phyloP scores from a whole-genome alignment of 495 filamentous ascomycete species.

The Daldinia vernicosa region DNA sequence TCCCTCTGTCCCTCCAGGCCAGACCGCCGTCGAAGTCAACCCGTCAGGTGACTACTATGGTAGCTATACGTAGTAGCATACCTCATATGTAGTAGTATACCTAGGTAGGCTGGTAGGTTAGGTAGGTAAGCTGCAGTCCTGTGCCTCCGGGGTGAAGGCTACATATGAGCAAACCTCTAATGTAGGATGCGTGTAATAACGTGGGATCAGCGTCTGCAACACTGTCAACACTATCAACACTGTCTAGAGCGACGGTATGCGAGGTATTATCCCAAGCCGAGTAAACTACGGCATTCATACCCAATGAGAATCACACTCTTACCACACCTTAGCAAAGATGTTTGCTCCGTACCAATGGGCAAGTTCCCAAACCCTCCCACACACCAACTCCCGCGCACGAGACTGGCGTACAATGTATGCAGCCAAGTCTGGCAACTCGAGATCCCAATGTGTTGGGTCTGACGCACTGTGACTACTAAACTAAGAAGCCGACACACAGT shows the following conservation, averaged over 20 bases:
- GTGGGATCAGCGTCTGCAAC: constrained; percentile 26
- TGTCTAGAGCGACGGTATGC: constrained; percentile 25
- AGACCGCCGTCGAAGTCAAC: constrained; percentile 19
- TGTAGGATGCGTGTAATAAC: constrained; percentile 15
- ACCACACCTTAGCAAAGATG: constrained; percentile 22
- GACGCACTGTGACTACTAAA: constrained; percentile 48
- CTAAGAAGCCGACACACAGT: constrained; percentile 30
- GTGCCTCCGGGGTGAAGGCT: background rate
- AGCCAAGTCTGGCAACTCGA: constrained; percentile 29
- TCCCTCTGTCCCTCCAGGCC: background rate
- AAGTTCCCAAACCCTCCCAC: constrained; percentile 27
- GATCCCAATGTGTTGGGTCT: constrained; percentile 43
- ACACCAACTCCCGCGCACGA: constrained; percentile 42
- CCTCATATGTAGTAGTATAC: background rate
- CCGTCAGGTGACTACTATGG: constrained; percentile 24
- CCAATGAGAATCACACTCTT: constrained; percentile 26
- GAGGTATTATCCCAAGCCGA: constrained; percentile 26
- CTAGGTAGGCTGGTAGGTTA: too few relatives aligned
- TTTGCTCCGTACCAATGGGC: constrained; percentile 17
- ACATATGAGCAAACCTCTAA: constrained; percentile 3
- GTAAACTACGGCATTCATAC: constrained; percentile 14
- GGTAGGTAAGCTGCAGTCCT: constrained; percentile 32
- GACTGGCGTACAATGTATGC: constrained; percentile 42
- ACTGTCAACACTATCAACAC: constrained; percentile 29
- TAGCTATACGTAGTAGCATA: background rate